Percentiles rank a stretch among this genome's conserved stretches.
Evolutionary conservation across 345 rosid species (phyloP).

Genomic region (Linum lewisii): DNA sequence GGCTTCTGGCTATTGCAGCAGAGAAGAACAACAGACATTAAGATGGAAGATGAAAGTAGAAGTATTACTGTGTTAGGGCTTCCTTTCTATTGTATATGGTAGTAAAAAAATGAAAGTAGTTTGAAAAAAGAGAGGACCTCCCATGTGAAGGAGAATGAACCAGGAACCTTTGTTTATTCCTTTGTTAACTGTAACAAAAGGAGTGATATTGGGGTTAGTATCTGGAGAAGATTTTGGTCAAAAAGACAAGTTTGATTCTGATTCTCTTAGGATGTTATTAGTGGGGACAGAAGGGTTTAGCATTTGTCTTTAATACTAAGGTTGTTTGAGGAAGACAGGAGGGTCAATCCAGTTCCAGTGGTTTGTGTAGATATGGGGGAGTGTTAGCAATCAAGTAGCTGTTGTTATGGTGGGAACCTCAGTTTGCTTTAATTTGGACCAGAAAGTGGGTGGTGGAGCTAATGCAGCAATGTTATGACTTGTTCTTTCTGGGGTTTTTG

Average conservation of each 20-base stretch:
- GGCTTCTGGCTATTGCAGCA: constrained; percentile 59
- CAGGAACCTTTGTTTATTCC: background rate
- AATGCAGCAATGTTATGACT: background rate
- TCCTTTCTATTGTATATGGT: background rate
- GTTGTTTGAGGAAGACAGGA: background rate
- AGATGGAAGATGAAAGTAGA: too few species aligned
- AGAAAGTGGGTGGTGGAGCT: background rate
- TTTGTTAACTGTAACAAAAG: background rate
- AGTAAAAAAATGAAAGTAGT: background rate
- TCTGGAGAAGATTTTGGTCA: background rate
- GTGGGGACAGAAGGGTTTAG: background rate
- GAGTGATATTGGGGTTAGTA: background rate
- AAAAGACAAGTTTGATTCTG: background rate
- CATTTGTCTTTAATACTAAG: background rate
- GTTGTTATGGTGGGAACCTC: background rate
- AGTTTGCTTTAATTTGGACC: background rate
- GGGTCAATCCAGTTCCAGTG: background rate
- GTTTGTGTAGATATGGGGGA: background rate
- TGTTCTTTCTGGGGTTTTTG: too few species aligned
- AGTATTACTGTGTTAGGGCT: background rate
- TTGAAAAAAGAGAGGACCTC: background rate
- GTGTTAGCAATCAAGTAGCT: background rate
- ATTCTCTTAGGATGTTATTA: background rate
- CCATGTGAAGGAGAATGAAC: background rate
- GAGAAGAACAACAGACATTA: constrained; percentile 41